phyloP scores from a whole-genome alignment of 2,329 filamentous ascomycete genomes.

The Monilinia fructicola region DNA sequence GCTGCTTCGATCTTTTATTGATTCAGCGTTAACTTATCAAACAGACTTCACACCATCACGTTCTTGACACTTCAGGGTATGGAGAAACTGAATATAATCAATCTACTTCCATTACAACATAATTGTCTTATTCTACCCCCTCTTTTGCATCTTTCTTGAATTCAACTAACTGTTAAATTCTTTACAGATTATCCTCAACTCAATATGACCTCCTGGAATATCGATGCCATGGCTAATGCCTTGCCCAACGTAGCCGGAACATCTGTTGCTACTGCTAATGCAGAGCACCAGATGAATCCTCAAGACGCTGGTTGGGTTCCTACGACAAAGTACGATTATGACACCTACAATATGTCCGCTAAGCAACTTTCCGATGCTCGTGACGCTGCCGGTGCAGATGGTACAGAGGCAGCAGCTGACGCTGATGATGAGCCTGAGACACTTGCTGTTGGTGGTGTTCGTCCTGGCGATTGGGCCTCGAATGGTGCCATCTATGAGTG shows the following conservation, averaged over 20 bases:
- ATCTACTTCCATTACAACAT: background rate
- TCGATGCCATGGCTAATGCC: slow-evolving; percentile 40
- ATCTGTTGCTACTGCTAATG: slow-evolving; percentile 16
- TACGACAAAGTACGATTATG: slow-evolving; percentile 39
- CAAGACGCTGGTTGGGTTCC: slow-evolving; percentile 40
- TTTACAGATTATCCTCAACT: slow-evolving; percentile 2
- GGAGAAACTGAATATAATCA: background rate
- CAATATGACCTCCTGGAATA: slow-evolving; percentile 34
- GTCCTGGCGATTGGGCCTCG: slow-evolving; percentile 34
- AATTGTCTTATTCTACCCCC: background rate
- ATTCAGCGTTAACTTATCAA: background rate
- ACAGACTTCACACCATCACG: background rate
- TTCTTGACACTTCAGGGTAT: background rate
- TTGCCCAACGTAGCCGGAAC: slow-evolving; percentile 33
- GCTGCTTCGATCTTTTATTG: background rate
- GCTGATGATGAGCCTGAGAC: slow-evolving; percentile 18
- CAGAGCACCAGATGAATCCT: slow-evolving; percentile 28
- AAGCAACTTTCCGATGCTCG: slow-evolving; percentile 34
- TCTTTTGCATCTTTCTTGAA: background rate
- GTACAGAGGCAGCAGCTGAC: slow-evolving; percentile 5
- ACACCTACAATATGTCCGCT: slow-evolving; percentile 35
- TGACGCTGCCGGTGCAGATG: slow-evolving; percentile 14
- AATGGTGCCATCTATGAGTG: slow-evolving; percentile 66
- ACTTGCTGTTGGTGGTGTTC: slow-evolving; percentile 32
- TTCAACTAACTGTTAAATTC: background rate